These are phyloP conservation scores for Bothriochloa decipiens DNA, from an alignment of 176 grass and related monocot species.

Conservation along the genomic window DNA sequence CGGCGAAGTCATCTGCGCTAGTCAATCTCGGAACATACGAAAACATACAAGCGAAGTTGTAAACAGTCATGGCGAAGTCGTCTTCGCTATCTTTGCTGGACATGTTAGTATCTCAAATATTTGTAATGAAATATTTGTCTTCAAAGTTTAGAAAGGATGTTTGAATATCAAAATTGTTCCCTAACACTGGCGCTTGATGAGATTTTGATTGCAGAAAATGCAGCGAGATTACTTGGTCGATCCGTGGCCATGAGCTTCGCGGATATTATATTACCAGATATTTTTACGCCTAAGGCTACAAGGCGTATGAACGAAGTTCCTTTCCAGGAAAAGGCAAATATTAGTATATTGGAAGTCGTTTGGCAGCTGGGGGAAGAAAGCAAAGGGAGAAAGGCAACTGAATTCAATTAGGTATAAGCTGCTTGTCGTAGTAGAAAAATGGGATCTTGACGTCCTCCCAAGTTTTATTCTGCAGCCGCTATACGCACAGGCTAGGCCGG, in stretches of 20 bases:
- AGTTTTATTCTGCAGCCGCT: slow-evolving; percentile 27
- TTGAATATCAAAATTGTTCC: no score
- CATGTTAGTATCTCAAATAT: no score
- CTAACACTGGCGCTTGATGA: no score
- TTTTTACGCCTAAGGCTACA: background rate
- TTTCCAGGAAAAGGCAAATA: background rate
- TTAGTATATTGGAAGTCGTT: background rate
- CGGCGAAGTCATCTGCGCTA: no score
- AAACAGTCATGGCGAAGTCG: no score
- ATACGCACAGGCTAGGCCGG: slow-evolving; percentile 20
- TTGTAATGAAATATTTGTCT: no score
- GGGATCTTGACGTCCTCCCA: slow-evolving; percentile 23
- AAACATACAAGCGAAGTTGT: no score
- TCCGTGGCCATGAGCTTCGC: slow-evolving; percentile 36
- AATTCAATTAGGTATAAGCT: slow-evolving; percentile 6
- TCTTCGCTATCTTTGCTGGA: no score
- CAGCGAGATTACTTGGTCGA: slow-evolving; percentile 37
- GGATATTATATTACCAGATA: background rate
- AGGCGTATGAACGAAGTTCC: background rate
- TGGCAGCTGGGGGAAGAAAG: background rate
- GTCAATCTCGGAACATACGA: no score
- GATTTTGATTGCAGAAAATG: slow-evolving; percentile 1
- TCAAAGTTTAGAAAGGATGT: no score
- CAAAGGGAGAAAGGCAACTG: background rate
- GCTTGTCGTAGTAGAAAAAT: background rate